Evolutionary conservation across 2,329 filamentous ascomycete genomes (phyloP).

Genomic region (Thielaviopsis populi): DNA sequence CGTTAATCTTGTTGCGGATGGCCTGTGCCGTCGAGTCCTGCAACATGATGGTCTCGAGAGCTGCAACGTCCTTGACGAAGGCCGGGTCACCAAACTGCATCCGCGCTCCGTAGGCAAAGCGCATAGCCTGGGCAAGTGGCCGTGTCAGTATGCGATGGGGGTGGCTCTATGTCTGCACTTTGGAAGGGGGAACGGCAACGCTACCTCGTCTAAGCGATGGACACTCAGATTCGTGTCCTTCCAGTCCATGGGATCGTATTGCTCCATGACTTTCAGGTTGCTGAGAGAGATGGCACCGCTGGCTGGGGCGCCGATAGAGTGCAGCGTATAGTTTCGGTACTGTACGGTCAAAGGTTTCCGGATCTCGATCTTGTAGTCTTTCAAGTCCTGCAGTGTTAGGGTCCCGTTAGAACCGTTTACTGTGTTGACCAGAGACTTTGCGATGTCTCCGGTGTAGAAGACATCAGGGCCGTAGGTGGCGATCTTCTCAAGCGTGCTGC

Average conservation of each 20-base stretch:
- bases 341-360: conserved; percentile 48
- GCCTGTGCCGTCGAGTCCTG: conserved; percentile 40
- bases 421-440: conserved; percentile 55
- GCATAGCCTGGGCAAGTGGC: conserved; percentile 44
- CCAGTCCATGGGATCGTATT: conserved; percentile 46
- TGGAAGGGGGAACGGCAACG: not conserved
- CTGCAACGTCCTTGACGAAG: conserved; percentile 48
- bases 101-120: conserved; percentile 72
- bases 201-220: conserved; percentile 60
- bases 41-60: conserved; percentile 49
- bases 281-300: conserved; percentile 63
- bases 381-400: conserved; percentile 67
- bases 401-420: conserved; percentile 60
- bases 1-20: conserved; percentile 53
- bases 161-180: not conserved
- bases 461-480: conserved; percentile 55
- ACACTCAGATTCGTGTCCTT: conserved; percentile 49
- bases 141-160: not conserved
- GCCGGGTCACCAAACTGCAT: conserved; percentile 69
- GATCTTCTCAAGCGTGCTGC: conserved; percentile 56
- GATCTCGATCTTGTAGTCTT: conserved; percentile 52
- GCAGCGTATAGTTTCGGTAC: conserved; percentile 57
- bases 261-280: conserved; percentile 69
- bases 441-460: conserved; percentile 60
- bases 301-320: conserved; percentile 56